Base-by-base conservation (phyloP, 2,329 filamentous ascomycete species). In the Colletotrichum lindemuthianum region DNA sequence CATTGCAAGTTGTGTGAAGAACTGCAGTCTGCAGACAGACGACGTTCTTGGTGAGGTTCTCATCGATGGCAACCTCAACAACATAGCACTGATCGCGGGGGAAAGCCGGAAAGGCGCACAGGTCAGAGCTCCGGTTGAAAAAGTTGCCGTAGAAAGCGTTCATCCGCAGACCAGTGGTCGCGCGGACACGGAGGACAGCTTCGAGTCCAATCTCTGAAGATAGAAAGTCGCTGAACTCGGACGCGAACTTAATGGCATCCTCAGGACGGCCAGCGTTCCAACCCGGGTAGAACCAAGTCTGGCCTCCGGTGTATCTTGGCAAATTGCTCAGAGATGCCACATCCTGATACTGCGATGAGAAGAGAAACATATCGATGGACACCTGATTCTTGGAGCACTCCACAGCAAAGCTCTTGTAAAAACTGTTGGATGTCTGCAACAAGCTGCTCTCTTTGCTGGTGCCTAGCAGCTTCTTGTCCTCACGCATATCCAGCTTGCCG, bases 131-230 rank as follows among this genome's bases (percentile, higher is more conserved):
- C 71, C 96, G 88, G 82, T 98, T 99, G 85, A 99, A 99, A 80
- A 99, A 99, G 82, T 99, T 99, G 70, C 96, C 96, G 78, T 98
- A 99, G 80, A 99, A 99, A 2, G 95, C 94, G 81, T 90, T 97
- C 92, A 98, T 98, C 58, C 96, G 89, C 64, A 99, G 81, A 56
- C 96, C 96, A 32, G 94, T 98, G 2, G 94, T 97, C 15, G 96
- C 96, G 69, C 96, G 90, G 43, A 99, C 96, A 75, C 96, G 91
- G 60, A 99, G 89, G 41, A 99, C 96, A 47, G 96, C 96, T 79
- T 99, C 96, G 40, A 99, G 81, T 1, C 95, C 96, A 74, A 99
- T 97, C 77, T 99, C 96, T 1, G 94, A 90, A 9, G 94, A 97
- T n/a, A 99, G 82, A 74, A 96, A 97, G 74, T 98, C 95, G 72